Evolutionary conservation across 768 basidiomycete genomes (phyloP).

Genomic region (Cystobasidium onofrii): DNA sequence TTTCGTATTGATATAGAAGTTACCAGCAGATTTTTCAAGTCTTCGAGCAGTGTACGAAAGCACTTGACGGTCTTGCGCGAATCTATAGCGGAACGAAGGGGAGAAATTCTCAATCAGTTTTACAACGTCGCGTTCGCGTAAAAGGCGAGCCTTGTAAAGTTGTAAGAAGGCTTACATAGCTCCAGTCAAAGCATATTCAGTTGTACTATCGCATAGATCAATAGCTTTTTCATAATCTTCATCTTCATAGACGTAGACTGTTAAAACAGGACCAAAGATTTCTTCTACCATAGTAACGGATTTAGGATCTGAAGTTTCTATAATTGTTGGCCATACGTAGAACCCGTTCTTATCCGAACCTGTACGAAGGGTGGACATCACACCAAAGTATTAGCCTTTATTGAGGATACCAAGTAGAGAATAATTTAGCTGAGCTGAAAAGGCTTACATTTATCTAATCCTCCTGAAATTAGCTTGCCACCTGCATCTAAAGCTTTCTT

Average conservation of each 20-base stretch:
- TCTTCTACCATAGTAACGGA: conserved; percentile 86
- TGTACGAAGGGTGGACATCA: no score
- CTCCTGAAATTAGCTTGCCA: conserved; percentile 82
- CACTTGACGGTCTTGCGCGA: conserved; percentile 23
- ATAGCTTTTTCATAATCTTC: conserved; percentile 75
- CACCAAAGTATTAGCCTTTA: no score
- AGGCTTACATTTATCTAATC: conserved; percentile 45
- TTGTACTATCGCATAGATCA: conserved; percentile 75
- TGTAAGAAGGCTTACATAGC: conserved; percentile 55
- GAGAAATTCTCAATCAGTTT: no score
- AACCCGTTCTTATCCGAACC: conserved; percentile 79
- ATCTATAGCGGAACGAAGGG: not conserved
- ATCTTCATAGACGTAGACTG: conserved; percentile 85
- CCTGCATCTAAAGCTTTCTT: conserved; percentile 77
- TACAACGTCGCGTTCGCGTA: no score
- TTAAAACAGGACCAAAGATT: conserved; percentile 93
- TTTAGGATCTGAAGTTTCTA: conserved; percentile 80
- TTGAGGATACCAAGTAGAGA: no score
- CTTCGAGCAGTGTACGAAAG: conserved; percentile 30
- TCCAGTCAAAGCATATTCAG: conserved; percentile 87
- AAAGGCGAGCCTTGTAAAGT: not conserved
- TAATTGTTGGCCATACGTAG: conserved; percentile 89
- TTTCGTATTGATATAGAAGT: conserved; percentile 56
- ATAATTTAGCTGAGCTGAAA: no score
- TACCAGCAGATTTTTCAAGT: conserved; percentile 57